Base-by-base conservation (phyloP, 2,329 filamentous ascomycete species). In the Arthroderma sp. region DNA sequence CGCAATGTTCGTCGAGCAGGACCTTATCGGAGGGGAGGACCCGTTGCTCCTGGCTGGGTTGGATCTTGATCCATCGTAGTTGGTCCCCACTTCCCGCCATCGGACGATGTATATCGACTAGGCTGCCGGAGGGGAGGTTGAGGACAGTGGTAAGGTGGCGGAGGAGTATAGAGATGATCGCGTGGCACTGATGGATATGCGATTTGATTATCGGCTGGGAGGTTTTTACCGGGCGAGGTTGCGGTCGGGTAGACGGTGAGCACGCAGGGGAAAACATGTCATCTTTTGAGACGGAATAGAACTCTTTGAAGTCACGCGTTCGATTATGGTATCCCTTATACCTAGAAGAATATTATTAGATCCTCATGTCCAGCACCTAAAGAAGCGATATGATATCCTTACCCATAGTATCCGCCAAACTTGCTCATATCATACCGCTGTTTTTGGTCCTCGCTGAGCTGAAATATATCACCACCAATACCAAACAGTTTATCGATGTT, bases 321-420 rank as follows among this genome's bases (percentile, higher is more conserved):
- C 46, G 46, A 42, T 48, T 48, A 5, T 29, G 37, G 30, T 48
- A 48, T n/a, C 47, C 46, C 28, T 48, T 48, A 29, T 48, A 48
- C 8, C 46, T 48, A 30, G 6, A 15, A 38, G 15, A 38, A 22
- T 8, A 36, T 6, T 4, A 9, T 9, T 29, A 34, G 29, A 31
- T 7, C 4, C 29, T 27, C 15, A 6, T 33, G 8, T 28, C 32
- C 38, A 33, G 37, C 22, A 10, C 5, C 7, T 3, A 22, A 38
- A 29, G 15, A 5, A 5, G 9, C 22, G 6, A 29, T 8, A n/a
- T 1, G 36, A 28, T 4, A 33, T 15, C 4, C 29, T 11, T 41
- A 48, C 46, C 46, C 46, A 22, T 48, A 48, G 36, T 48, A 48
- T 27, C 46, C 46, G 33, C 46, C 46, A 42, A 48, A 48, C 29